phyloP scores from a whole-genome alignment of 2,329 filamentous ascomycete genomes.

The Neofusicoccum sp. region DNA sequence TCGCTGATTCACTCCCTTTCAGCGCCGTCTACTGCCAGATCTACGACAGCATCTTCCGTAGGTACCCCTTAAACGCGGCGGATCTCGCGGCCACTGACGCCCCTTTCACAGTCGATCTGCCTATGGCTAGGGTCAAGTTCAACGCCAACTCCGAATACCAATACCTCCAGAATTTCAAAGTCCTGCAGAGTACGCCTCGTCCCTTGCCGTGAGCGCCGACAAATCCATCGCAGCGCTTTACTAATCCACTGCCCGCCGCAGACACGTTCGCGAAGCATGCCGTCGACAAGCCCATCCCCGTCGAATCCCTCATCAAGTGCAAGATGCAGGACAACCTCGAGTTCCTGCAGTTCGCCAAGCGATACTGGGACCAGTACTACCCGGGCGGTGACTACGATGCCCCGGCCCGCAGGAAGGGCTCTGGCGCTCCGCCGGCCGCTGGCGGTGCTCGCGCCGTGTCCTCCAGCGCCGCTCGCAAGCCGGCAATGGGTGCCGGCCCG shows the following conservation, averaged over 20 bases:
- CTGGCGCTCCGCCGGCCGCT: conserved; percentile 58
- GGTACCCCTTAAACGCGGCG: conserved; percentile 32
- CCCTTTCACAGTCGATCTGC: conserved; percentile 68
- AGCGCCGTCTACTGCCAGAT: conserved; percentile 96
- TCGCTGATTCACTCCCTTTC: conserved; percentile 2
- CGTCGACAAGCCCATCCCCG: conserved; percentile 86
- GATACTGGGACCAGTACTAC: conserved; percentile 97
- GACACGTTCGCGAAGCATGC: conserved; percentile 83
- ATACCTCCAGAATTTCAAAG: conserved; percentile 98
- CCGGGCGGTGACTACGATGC: conserved; percentile 97
- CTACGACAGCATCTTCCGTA: conserved; percentile 95
- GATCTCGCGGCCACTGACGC: not conserved
- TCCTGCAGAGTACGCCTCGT: conserved; percentile 77
- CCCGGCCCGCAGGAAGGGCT: conserved; percentile 78
- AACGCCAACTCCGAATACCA: conserved; percentile 97
- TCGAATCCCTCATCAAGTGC: conserved; percentile 90
- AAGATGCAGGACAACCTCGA: conserved; percentile 99
- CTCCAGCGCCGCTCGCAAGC: conserved; percentile 47
- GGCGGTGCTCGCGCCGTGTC: conserved; percentile 46
- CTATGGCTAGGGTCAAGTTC: conserved; percentile 97
- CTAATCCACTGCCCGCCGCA: conserved; percentile 40
- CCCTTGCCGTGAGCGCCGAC: not conserved
- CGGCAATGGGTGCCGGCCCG: conserved; percentile 42
- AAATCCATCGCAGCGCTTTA: not conserved
- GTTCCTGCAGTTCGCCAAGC: conserved; percentile 96